Conservation (phyloP, 768 basidiomycete genomes). For the Pisolithus sp. region DNA sequence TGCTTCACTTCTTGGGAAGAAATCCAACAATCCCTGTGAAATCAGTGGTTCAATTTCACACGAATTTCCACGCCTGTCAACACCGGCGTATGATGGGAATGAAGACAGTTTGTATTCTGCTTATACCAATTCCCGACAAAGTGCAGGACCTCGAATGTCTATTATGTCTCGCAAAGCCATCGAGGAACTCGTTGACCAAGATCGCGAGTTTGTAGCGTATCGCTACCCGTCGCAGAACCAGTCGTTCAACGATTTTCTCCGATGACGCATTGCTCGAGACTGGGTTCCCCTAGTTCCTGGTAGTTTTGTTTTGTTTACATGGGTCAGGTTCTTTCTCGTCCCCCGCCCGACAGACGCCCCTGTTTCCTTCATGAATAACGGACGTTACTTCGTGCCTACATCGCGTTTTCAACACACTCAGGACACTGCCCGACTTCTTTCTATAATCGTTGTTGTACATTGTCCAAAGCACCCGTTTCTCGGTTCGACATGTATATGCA, state of each 20-base stretch:
- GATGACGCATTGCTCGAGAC: constrained; percentile 23
- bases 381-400: constrained; percentile 16
- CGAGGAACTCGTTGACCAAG: constrained; percentile 79
- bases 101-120: constrained; percentile 42
- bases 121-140: constrained; percentile 48
- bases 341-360: too few species aligned
- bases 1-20: constrained; percentile 59
- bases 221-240: constrained; percentile 80
- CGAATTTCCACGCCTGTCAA: constrained; percentile 43
- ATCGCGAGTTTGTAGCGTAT: constrained; percentile 79
- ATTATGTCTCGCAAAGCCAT: constrained; percentile 63
- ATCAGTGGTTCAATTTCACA: constrained; percentile 34
- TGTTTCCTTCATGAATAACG: not conserved
- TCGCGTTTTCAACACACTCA: constrained; percentile 10
- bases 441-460: constrained; percentile 2
- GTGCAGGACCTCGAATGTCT: constrained; percentile 52
- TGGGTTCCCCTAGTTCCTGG: constrained; percentile 7
- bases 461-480: constrained; percentile 7
- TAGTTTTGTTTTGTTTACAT: constrained; percentile 11
- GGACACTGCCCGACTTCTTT: constrained; percentile 19
- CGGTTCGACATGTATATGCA: constrained; percentile 20
- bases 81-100: constrained; percentile 39
- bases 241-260: constrained; percentile 51
- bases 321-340: constrained; percentile 8
- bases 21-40: constrained; percentile 23